Evolutionary conservation across 148 eudicot genomes (phyloP).

Genomic region (Mesembryanthemum crystallinum): DNA sequence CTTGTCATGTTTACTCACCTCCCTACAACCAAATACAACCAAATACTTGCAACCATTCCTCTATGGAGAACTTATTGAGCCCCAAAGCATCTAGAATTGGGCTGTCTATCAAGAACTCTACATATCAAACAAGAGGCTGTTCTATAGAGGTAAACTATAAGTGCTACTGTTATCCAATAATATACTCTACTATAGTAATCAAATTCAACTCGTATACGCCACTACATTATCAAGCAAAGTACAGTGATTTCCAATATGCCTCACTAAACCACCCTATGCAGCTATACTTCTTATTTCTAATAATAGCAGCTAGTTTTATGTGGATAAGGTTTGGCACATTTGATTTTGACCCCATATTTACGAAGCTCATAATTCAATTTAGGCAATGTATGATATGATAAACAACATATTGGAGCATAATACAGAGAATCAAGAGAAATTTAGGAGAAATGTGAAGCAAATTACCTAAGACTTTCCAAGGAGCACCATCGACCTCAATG

Average conservation of each 20-base stretch:
- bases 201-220: background rate
- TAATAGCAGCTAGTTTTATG: background rate
- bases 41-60: background rate
- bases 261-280: background rate
- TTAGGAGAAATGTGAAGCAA: background rate
- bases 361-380: too few relatives aligned
- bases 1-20: background rate
- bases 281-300: background rate
- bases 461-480: constrained; percentile 92
- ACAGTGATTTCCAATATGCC: background rate
- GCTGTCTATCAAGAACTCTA: background rate
- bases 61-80: background rate
- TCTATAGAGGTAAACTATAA: too few relatives aligned
- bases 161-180: too few relatives aligned
- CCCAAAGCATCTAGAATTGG: background rate
- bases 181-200: background rate
- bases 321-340: too few relatives aligned
- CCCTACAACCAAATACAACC: background rate
- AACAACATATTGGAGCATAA: background rate
- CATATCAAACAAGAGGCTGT: background rate
- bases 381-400: background rate
- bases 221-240: background rate
- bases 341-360: too few relatives aligned
- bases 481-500: constrained; percentile 89
- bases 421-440: background rate